phyloP scores from a whole-genome alignment of 1,284 basidiomycete species.

The Ceratobasidium sp. region DNA sequence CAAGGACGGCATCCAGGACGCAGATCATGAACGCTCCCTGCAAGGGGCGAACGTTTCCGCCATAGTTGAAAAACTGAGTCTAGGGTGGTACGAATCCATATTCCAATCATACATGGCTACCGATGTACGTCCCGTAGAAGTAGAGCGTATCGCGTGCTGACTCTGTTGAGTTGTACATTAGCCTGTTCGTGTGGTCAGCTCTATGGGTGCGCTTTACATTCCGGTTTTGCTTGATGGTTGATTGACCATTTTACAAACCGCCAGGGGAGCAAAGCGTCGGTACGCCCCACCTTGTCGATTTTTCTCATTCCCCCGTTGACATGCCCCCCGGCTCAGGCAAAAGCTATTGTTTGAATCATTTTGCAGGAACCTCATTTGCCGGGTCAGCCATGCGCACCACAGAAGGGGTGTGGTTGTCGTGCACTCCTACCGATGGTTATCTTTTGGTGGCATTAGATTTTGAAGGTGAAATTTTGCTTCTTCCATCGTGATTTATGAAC shows the following conservation, averaged over 20 bases:
- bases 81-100: constrained; percentile 74
- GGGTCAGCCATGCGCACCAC: no score
- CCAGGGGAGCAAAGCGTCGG: constrained; percentile 70
- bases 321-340: constrained; percentile 29
- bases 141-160: no score
- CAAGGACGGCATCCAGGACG: constrained; percentile 67
- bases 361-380: no score
- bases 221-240: no score
- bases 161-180: no score
- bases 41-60: constrained; percentile 68
- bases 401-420: no score
- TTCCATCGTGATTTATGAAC: neutral
- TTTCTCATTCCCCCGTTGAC: neutral
- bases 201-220: constrained; percentile 63
- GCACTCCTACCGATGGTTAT: constrained; percentile 65
- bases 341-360: constrained; percentile 63
- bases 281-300: constrained; percentile 54
- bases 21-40: constrained; percentile 63
- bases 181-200: constrained; percentile 72
- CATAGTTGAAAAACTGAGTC: constrained; percentile 64
- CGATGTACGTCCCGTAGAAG: no score
- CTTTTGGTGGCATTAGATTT: constrained; percentile 72
- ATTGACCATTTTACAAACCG: constrained; percentile 48
- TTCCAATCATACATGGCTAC: constrained; percentile 70
- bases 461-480: constrained; percentile 59